Base-by-base conservation (phyloP, 2,329 filamentous ascomycete genomes). In the Mycosphaerelloides madeirae region DNA sequence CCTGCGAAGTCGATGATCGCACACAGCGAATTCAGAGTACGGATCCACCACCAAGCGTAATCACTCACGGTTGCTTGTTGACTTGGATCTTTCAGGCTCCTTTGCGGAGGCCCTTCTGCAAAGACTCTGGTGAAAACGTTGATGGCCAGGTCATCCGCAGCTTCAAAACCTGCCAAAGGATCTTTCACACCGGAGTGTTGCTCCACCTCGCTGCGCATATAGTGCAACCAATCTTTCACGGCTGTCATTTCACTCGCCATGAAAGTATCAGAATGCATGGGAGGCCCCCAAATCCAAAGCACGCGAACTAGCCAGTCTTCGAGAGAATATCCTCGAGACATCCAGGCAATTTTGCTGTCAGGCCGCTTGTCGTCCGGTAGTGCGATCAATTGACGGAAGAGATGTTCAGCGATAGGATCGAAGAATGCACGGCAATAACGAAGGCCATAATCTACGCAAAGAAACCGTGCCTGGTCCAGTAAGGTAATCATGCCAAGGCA, bases 31-130 rank as follows among this genome's bases (percentile, higher is more conserved):
- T 42, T 42, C 31, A 42, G n/a, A 7, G 34, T 31, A 6, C 39
- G 28, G 4, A 42, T 42, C 39, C 39, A 42, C 39, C 39, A 42
- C 16, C 34, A 42, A 3, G 39, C 39, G 15, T 42, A 42, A 15
- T 35, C 39, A 19, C 13, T 4, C 13, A 35, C 19, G 20, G 37
- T 29, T 6, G 39, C 31, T 20, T 42, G 3, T 15, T 42, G 13
- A 6, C 16, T 19, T 5, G 38, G 29, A 16, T 19, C 13, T 9
- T 9, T 9, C 12, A 14, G 20, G 29, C 38, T 41, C n/a, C 32
- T 16, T n/a, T 31, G 31, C 6, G 39, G 31, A 11, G 29, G 29
- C 3, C 31, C 39, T n/a, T 18, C 31, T 16, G 9, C 19, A 14
- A 35, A 35, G 16, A 42, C 13, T 7, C 18, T 19, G 3, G 7